These are phyloP conservation scores for Kurtzmaniella quercitrusa DNA, from an alignment of 1,139 yeast genomes.

Conservation along the genomic window DNA sequence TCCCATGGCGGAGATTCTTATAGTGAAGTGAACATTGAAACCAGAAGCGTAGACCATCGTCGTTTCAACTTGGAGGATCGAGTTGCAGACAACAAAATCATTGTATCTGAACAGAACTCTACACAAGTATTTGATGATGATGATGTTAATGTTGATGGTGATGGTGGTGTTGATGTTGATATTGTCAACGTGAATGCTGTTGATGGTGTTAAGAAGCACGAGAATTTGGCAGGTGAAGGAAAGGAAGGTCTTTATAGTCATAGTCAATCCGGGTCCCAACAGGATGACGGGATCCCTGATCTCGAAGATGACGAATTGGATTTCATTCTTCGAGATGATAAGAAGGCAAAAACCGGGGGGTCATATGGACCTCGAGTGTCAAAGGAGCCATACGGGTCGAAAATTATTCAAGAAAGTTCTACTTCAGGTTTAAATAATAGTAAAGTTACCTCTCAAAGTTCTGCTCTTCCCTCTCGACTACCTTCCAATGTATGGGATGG, in stretches of 20 bases:
- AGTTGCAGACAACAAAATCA: slow-evolving; percentile 1
- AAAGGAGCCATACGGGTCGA: slow-evolving; percentile 1
- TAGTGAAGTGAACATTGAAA: slow-evolving; percentile 30
- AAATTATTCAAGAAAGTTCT: slow-evolving; percentile 5
- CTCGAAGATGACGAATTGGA: slow-evolving; percentile 23
- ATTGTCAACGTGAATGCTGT: too few species aligned
- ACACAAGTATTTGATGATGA: slow-evolving; percentile 14
- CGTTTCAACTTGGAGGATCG: slow-evolving; percentile 17
- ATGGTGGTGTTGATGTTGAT: slow-evolving; percentile 8
- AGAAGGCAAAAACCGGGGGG: slow-evolving; percentile 2
- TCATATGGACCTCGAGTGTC: slow-evolving; percentile 1
- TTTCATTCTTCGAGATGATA: slow-evolving; percentile 13
- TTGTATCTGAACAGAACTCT: slow-evolving; percentile 7
- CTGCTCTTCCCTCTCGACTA: neutral
- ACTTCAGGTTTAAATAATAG: neutral
- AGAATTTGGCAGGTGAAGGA: too few species aligned
- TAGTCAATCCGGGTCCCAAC: slow-evolving; percentile 6
- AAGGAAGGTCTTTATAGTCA: too few species aligned
- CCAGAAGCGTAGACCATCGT: slow-evolving; percentile 42
- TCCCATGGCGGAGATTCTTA: slow-evolving; percentile 22
- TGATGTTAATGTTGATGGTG: slow-evolving; percentile 16
- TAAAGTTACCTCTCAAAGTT: slow-evolving; percentile 11
- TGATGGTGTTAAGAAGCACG: too few species aligned
- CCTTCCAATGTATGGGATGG: slow-evolving; percentile 49
- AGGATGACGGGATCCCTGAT: slow-evolving; percentile 19